Base-by-base conservation (phyloP, 768 basidiomycete species). In the Mycena alexandri region DNA sequence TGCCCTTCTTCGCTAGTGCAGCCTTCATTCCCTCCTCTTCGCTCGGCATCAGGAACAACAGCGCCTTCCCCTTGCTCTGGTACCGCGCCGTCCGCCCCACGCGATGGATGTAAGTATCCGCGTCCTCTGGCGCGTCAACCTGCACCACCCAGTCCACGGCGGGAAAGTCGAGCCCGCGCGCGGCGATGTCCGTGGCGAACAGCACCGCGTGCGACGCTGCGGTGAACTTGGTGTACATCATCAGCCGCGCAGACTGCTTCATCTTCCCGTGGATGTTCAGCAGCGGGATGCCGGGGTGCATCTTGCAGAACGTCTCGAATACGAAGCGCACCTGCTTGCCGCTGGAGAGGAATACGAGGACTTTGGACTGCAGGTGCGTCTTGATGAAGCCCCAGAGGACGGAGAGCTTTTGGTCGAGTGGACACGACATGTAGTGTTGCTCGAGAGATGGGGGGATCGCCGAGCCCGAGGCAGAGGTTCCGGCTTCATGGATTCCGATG, bases 311-410 rank as follows among this genome's bases (percentile, higher is more conserved):
- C 17, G 93, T 94, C 81, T 98, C 96, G 75, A 93, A 98, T 9
- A 93, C 91, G 78, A 98, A 99, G 21, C 96, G 94, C 56, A 99
- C 96, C 80, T 99, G 98, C 78, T 98, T 99, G 77, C 95, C 93
- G 68, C 91, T 92, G 24, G 96, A 98, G 72, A 98, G 83, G 80
- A 99, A 99, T 3, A 99, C 95, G 42, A 99, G 90, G 8, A 88
- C 88, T 80, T 99, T 99, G 74, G 86, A 87, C 77, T 94, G 93
- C 12, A 99, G 85, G 74, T 99, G 98, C 7, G 90, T 91, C 79
- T 94, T 96, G 81, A 99, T 91, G 79, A 99, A 99, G 48, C 90
- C 91, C 92, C 93, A 99, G 17, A 99, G 85, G 17, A 93, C 82
- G 76, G 96, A 93, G 56, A 99, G 89, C 76, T 99, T 99, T 73